Conservation (phyloP, 805 yeast genomes). For the Yarrowia sp. region DNA sequence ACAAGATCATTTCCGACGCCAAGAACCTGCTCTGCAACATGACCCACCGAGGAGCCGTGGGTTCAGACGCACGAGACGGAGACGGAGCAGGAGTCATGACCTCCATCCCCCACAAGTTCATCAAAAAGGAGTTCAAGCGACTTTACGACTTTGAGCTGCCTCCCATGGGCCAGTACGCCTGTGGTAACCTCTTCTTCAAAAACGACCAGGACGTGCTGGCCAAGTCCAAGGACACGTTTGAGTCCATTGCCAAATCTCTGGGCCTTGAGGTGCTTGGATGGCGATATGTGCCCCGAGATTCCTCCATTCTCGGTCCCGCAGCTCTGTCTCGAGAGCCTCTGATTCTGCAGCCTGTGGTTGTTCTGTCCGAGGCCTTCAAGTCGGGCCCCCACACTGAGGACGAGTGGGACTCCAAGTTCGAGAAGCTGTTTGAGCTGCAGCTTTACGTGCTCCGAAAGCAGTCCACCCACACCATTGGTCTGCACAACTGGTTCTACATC, state of each 20-base stretch:
- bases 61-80: constrained; percentile 92
- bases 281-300: constrained; percentile 93
- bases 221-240: constrained; percentile 73
- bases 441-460: constrained; percentile 84
- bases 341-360: constrained; percentile 89
- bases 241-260: constrained; percentile 68
- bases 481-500: constrained; percentile 96
- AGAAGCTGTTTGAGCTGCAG: constrained; percentile 72
- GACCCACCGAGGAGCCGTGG: constrained; percentile 99
- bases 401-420: constrained; percentile 55
- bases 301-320: constrained; percentile 92
- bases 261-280: constrained; percentile 86
- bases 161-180: constrained; percentile 81
- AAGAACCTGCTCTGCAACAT: constrained; percentile 81
- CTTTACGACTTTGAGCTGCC: constrained; percentile 69
- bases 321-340: constrained; percentile 90
- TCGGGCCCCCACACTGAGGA: constrained; percentile 43
- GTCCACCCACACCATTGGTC: constrained; percentile 83
- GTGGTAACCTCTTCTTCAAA: constrained; percentile 91
- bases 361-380: constrained; percentile 53
- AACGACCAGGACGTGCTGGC: constrained; percentile 68
- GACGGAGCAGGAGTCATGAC: constrained; percentile 98
- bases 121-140: constrained; percentile 76
- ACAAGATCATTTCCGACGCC: constrained; percentile 91
- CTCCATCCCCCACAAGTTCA: constrained; percentile 85